These are phyloP conservation scores for Xenoacremonium recifei DNA, from an alignment of 2,329 filamentous ascomycete genomes.

Conservation along the genomic window DNA sequence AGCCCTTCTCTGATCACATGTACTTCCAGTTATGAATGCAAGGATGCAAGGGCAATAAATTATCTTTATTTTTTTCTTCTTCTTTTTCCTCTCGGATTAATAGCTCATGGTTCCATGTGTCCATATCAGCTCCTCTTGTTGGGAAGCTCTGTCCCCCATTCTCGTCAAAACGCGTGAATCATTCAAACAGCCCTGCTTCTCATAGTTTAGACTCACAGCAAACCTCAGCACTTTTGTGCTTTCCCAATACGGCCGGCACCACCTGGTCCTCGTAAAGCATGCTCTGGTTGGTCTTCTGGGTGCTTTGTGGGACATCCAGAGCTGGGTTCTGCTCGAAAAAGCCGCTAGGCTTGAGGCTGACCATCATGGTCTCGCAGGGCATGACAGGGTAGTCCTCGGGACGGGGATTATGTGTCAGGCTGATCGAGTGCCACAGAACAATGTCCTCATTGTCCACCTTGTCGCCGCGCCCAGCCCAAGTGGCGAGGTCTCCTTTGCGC, in stretches of 20 bases:
- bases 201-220: slow-evolving; percentile 6
- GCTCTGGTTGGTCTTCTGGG: slow-evolving; percentile 7
- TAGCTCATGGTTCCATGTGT: too few species aligned
- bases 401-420: slow-evolving; percentile 7
- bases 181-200: too few species aligned
- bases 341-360: slow-evolving; percentile 7
- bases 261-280: slow-evolving; percentile 6
- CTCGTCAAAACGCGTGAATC: too few species aligned
- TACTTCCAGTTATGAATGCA: too few species aligned
- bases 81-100: too few species aligned
- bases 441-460: slow-evolving; percentile 7
- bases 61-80: too few species aligned
- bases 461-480: slow-evolving; percentile 7
- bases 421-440: slow-evolving; percentile 9
- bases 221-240: background rate
- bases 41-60: too few species aligned
- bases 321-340: slow-evolving; percentile 11
- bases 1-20: too few species aligned
- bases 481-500: slow-evolving; percentile 1
- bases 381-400: slow-evolving; percentile 9
- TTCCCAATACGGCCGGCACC: background rate
- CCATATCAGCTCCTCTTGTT: too few species aligned
- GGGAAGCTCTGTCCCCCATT: too few species aligned
- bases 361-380: slow-evolving; percentile 8
- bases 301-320: slow-evolving; percentile 9